These are phyloP conservation scores for Xylaria sp. DNA, from an alignment of 2,329 filamentous ascomycete species.

Conservation along the genomic window DNA sequence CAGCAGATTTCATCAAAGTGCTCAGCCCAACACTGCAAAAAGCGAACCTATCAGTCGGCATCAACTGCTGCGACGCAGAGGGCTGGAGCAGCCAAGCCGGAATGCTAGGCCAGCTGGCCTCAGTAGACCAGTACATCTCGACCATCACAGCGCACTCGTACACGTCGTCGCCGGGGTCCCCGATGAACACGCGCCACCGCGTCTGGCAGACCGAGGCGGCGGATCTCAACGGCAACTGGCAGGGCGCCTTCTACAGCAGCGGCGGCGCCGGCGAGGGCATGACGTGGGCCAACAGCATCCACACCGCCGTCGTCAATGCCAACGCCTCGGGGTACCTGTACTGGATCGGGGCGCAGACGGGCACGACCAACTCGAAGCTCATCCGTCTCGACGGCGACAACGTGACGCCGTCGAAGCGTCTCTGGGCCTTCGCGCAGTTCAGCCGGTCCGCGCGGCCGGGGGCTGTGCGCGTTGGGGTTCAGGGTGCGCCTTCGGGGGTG, in stretches of 20 bases:
- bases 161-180: conserved; percentile 43
- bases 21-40: conserved; percentile 57
- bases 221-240: conserved; percentile 53
- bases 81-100: conserved; percentile 35
- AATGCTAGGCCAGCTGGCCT: conserved; percentile 28
- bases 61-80: conserved; percentile 42
- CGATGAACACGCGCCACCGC: conserved; percentile 47
- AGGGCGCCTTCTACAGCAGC: conserved; percentile 55
- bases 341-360: conserved; percentile 46
- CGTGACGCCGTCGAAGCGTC: conserved; percentile 31
- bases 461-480: conserved; percentile 34
- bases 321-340: conserved; percentile 62
- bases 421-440: conserved; percentile 41
- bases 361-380: conserved; percentile 39
- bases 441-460: conserved; percentile 37
- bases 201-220: conserved; percentile 62
- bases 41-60: conserved; percentile 47
- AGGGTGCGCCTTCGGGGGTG: conserved; percentile 32
- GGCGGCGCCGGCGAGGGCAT: conserved; percentile 56
- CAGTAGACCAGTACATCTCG: conserved; percentile 53
- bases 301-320: conserved; percentile 57
- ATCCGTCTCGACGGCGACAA: conserved; percentile 35
- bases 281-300: conserved; percentile 52
- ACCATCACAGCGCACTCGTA: conserved; percentile 56
- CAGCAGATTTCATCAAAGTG: conserved; percentile 54